These are phyloP conservation scores for Cryphonectria radicalis DNA, from an alignment of 2,329 filamentous ascomycete genomes.

Conservation along the genomic window DNA sequence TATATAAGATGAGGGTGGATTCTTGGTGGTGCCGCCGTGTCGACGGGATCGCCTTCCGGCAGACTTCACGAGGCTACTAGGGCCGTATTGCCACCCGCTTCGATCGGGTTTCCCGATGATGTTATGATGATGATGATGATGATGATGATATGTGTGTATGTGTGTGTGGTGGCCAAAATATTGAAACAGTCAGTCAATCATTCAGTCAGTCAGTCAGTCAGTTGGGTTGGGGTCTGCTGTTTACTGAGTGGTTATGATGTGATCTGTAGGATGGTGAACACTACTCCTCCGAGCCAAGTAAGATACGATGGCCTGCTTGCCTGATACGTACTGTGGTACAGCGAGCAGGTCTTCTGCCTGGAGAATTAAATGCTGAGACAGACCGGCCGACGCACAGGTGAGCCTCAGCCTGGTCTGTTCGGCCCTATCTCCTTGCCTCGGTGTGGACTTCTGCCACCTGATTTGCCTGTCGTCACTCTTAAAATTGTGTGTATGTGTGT, in stretches of 20 bases:
- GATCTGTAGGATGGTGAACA: not conserved
- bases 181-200: too few species aligned
- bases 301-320: not conserved
- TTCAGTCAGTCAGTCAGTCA: not conserved
- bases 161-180: not conserved
- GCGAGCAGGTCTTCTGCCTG: not conserved
- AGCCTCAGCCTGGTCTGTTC: slow-evolving; percentile 17
- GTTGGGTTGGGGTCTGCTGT: not conserved
- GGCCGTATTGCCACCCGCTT: not conserved
- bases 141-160: not conserved
- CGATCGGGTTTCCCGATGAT: slow-evolving; percentile 5
- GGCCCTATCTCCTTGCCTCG: slow-evolving; percentile 9
- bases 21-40: slow-evolving; percentile 7
- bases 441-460: not conserved
- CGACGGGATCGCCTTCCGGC: slow-evolving; percentile 9
- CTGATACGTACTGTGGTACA: not conserved
- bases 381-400: not conserved
- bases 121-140: not conserved
- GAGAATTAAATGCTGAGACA: slow-evolving; percentile 14
- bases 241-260: not conserved
- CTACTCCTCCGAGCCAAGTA: not conserved
- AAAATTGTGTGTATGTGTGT: too few species aligned
- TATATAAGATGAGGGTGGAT: slow-evolving; percentile 20
- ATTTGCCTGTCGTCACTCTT: slow-evolving; percentile 5
- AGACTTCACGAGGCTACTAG: not conserved